phyloP scores from a whole-genome alignment of 2,329 filamentous ascomycete genomes.

The Cercospora brassicicola region DNA sequence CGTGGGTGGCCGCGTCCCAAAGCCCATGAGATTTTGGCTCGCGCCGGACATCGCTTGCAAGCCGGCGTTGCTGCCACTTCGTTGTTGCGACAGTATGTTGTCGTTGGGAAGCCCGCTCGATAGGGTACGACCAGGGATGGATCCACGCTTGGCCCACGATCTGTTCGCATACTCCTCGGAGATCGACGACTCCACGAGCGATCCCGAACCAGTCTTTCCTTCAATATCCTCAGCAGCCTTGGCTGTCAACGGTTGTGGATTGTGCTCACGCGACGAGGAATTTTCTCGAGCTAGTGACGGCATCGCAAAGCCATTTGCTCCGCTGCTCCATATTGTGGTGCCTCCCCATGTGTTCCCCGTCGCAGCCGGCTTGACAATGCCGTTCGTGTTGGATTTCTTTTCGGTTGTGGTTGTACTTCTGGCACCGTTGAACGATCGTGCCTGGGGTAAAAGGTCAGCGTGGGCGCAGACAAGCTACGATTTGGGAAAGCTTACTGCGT shows the following conservation, averaged over 20 bases:
- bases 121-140: conserved; percentile 28
- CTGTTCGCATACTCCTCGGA: conserved; percentile 60
- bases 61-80: conserved; percentile 41
- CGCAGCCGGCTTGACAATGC: conserved; percentile 18
- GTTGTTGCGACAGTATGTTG: conserved; percentile 42
- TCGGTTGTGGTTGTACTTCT: conserved; percentile 18
- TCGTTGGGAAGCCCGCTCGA: conserved; percentile 40
- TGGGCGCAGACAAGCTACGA: background rate
- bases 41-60: conserved; percentile 37
- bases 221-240: conserved; percentile 43
- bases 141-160: conserved; percentile 46
- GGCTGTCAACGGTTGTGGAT: conserved; percentile 29
- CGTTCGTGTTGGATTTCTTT: conserved; percentile 25
- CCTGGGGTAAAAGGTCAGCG: conserved; percentile 23
- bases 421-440: conserved; percentile 31
- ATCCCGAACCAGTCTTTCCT: conserved; percentile 66
- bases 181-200: conserved; percentile 68
- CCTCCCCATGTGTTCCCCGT: conserved; percentile 18
- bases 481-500: conserved; percentile 19
- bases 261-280: conserved; percentile 28
- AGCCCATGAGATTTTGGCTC: conserved; percentile 29
- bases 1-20: conserved; percentile 27
- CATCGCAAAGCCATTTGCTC: conserved; percentile 27
- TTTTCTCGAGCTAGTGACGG: conserved; percentile 28
- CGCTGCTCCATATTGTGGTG: conserved; percentile 36